Conservation (phyloP, 2,329 filamentous ascomycete genomes). For the Pseudogymnoascus sp. region DNA sequence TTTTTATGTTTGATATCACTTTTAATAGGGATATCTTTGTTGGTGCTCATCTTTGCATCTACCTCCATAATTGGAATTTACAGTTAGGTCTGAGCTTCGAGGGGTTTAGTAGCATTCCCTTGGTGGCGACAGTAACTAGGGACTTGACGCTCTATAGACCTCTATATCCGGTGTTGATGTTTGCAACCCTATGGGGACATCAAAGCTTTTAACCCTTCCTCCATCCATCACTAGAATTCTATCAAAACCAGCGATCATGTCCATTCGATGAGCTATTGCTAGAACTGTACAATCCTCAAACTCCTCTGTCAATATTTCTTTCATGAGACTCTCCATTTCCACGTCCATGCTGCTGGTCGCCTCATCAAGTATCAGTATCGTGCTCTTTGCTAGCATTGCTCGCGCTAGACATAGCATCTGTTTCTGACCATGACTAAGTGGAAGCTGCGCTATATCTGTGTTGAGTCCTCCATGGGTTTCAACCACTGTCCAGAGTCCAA, state of each 20-base stretch:
- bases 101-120: no score
- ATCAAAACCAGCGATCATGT: slow-evolving; percentile 24
- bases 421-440: slow-evolving; percentile 37
- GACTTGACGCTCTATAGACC: not conserved
- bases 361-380: slow-evolving; percentile 27
- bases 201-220: slow-evolving; percentile 10
- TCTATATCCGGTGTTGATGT: not conserved
- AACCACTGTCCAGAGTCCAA: slow-evolving; percentile 36
- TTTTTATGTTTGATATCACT: no score
- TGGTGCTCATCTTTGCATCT: no score
- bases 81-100: no score
- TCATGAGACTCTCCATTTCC: slow-evolving; percentile 16
- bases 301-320: slow-evolving; percentile 22
- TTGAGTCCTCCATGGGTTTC: slow-evolving; percentile 31
- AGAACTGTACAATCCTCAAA: slow-evolving; percentile 25
- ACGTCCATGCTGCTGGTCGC: slow-evolving; percentile 24
- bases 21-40: no score
- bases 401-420: slow-evolving; percentile 42
- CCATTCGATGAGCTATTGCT: slow-evolving; percentile 24
- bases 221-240: slow-evolving; percentile 23
- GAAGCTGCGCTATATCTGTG: slow-evolving; percentile 22
- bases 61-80: no score
- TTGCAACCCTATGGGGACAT: not conserved
- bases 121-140: not conserved
- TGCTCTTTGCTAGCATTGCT: slow-evolving; percentile 31